Base-by-base conservation (phyloP, 163 green algal genomes). In the Scenedesmus sp. region DNA sequence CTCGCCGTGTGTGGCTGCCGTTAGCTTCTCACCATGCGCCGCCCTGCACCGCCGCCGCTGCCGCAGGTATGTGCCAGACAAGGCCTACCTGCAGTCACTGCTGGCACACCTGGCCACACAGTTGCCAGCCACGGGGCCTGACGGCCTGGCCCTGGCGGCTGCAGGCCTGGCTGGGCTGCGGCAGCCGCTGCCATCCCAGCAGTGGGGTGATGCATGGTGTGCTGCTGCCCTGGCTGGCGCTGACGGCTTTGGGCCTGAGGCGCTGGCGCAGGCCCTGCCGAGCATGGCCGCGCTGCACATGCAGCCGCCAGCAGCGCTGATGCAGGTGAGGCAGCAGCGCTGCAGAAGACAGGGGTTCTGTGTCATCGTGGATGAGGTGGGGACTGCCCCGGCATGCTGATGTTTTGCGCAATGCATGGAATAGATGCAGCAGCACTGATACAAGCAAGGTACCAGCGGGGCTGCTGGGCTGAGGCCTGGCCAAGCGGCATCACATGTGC, bases 41-140 rank as follows among this genome's bases (percentile, higher is more conserved):
- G 57, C 54, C n/a, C 56, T 57, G 54, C 77, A n/a, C 46, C n/a
- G 55, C 52, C 9, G 6, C 70, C 20, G 76, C 26, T 12, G 54
- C 70, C 15, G 79, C 79, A 92, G 89, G 60, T 92, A 92, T 77
- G 89, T 88, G 52, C 89, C 89, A 12, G 89, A 92, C 60, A 20
- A 18, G 13, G 34, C 81, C 26, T 92, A 92, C 89, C 82, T 88
- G 54, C 26, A 15, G 2, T 15, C 82, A n/a, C 54, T 92, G 55
- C 62, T 88, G 76, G 59, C 13, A 10, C 90, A 91, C 60, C 64
- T 91, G 6, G 76, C 56, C 26, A 81, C 66, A 0, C 82, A 89
- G 55, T 82, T 92, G 52, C 81, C 64, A 9, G 20, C 20, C 54
- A 64, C 52, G 6, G n/a, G 52, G 3, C 20, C 89, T n/a, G 90